Evolutionary conservation across 441 rosid species (phyloP), one percentile per base, ranked within the genome.

Genomic region (Hura crepitans): DNA sequence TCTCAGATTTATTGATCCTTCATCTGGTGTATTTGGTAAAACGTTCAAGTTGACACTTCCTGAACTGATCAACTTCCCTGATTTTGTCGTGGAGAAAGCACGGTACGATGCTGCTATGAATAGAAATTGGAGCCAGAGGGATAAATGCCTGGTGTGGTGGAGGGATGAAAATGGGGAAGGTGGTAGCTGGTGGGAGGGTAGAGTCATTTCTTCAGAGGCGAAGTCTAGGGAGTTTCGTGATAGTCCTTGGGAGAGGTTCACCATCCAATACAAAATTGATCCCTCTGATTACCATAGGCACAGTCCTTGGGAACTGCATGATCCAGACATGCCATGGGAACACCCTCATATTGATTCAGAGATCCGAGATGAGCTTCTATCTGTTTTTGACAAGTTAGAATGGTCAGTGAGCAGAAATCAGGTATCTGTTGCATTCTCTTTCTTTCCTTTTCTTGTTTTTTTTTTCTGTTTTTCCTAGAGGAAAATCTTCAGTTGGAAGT

Each of bases 181-280:
- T 75, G 99, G 99, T 70, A 85, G 87, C 62, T 95, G 98, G 98
- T 95, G 99, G 99, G 91, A 89, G 59, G 98, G 99, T 65, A 81
- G 87, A 72, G 74, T 95, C 72, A 56, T 89, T 68, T 82, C 89
- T 75, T 85, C 79, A 50, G 84, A 86, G 72, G 81, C 96, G 51
- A 92, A 92, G 75, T 85, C 87, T 66, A 58, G 73, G 64, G 90
- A 92, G 60, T 90, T 86, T 83, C 87, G 87, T 3, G 93, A 90
- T 72, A 95, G 99, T 77, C 99, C 96, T 8, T 95, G 99, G 99
- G 99, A 95, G 85, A 90, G 87, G 81, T 92, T 83, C 76, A 72
- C 83, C 5, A 70, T 95, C 51, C 81, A 75, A 77, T 95, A 95
- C 84, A 84, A 83, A 73, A 81, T 82, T 74, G 92, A 87, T 62